Percentiles rank a stretch among this genome's conserved stretches.
Evolutionary conservation across 176 grass and related monocot genomes (phyloP).

Genomic region (Phyllostachys edulis): DNA sequence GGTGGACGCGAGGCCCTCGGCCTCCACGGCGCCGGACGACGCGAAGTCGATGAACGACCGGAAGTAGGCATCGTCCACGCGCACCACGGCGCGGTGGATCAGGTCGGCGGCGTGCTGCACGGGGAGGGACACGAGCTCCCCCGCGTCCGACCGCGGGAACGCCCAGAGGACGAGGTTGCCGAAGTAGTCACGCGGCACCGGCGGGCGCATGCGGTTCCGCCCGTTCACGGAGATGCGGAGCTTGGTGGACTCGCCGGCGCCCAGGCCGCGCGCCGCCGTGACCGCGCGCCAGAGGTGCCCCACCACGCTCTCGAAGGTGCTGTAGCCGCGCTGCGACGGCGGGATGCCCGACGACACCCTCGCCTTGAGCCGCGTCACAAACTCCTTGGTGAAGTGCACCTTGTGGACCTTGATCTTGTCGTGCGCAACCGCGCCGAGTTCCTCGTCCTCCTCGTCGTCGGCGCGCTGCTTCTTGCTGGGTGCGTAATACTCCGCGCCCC

Average conservation of each 20-base stretch:
- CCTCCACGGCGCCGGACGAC: slow-evolving; percentile 32
- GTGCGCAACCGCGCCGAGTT: slow-evolving; percentile 9
- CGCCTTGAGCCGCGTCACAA: slow-evolving; percentile 47
- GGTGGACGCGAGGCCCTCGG: slow-evolving; percentile 21
- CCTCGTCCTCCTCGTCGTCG: background rate
- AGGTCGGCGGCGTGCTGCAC: background rate
- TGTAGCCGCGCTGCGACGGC: slow-evolving; percentile 32
- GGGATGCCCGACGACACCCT: slow-evolving; percentile 29
- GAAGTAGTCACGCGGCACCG: slow-evolving; percentile 32
- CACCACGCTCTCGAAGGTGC: slow-evolving; percentile 51
- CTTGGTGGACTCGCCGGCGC: background rate
- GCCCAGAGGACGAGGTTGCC: slow-evolving; percentile 56
- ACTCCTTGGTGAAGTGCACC: slow-evolving; percentile 58
- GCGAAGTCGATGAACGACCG: slow-evolving; percentile 35
- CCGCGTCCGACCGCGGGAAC: slow-evolving; percentile 12
- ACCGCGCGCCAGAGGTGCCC: slow-evolving; percentile 58
- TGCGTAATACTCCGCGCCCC: slow-evolving; percentile 34
- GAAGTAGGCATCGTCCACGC: slow-evolving; percentile 30
- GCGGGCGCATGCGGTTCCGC: slow-evolving; percentile 24
- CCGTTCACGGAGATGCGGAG: slow-evolving; percentile 46
- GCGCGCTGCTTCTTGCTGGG: background rate
- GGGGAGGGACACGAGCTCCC: slow-evolving; percentile 15
- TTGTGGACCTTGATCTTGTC: slow-evolving; percentile 60
- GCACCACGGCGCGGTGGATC: slow-evolving; percentile 17
- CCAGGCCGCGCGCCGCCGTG: slow-evolving; percentile 31